Base-by-base conservation (phyloP, 129 eudicot species). In the Artemisia tridentata region DNA sequence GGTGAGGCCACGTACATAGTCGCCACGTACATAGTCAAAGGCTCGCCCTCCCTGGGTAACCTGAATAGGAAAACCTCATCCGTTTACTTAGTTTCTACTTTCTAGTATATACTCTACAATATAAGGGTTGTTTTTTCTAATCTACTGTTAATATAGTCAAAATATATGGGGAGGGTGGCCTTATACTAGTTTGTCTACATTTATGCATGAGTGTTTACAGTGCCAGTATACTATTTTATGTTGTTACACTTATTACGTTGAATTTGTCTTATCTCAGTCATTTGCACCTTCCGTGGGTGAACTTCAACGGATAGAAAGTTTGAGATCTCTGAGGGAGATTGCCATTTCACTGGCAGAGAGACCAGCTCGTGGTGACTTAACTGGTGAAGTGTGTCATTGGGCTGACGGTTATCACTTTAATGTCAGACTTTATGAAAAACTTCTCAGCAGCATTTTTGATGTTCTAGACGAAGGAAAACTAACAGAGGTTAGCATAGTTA, bases 381-480 rank as follows among this genome's bases (percentile, higher is more conserved):
- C 99, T 38, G 99, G 99, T 79, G 97, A 95, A 95, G 84, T 95
- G 34, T 87, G 99, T 80, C 99, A 95, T 68, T 95, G 97, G 97
- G 99, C 97, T 61, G 99, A 95, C 72, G 99, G 99, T 68, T 95
- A 95, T 83, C 97, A 86, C 80, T 84, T 95, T 17, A 95, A 95
- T 73, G 97, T 95, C 84, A 88, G 86, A 77, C 67, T 95, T 18
- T 95, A 95, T 67, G 99, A 90, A 83, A 90, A 90, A 67, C 85
- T 95, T 65, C 91, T 95, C 47, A 85, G 76, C 49, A 95, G 99
- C 81, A 86, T 95, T 65, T 95, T 95, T 83, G 99, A 95, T 86
- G 90, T 90, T 75, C 82, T 95, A 66, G 99, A 95, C 59, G 99
- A 95, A 73, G 99, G 99, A 73, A 95, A 90, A 82, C 90, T 95